Conservation (phyloP, 306 rosid genomes). For the Fagus crenata region DNA sequence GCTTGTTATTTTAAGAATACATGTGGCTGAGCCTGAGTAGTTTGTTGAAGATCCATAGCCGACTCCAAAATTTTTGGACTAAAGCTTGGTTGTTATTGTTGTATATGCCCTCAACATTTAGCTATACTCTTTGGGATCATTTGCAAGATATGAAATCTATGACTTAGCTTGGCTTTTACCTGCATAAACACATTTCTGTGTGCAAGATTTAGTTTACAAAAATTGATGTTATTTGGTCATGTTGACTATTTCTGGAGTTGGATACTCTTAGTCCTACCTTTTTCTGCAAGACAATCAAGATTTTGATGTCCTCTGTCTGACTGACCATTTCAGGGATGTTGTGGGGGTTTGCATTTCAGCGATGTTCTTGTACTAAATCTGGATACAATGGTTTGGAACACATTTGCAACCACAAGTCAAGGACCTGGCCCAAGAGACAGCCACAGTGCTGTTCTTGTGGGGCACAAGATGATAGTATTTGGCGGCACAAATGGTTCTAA, state of each 20-base stretch:
- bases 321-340: conserved; percentile 70
- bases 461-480: conserved; percentile 74
- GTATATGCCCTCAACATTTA: not conserved
- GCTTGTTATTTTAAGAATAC: not conserved
- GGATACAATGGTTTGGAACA: conserved; percentile 76
- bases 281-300: not conserved
- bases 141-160: not conserved
- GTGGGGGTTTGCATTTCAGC: conserved; percentile 87
- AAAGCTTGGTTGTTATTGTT: no score
- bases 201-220: not conserved
- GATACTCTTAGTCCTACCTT: not conserved
- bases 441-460: conserved; percentile 72
- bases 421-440: conserved; percentile 97
- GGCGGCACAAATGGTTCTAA: conserved; percentile 92
- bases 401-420: conserved; percentile 58
- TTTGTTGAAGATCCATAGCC: no score
- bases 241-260: not conserved
- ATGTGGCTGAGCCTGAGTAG: no score
- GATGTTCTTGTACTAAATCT: conserved; percentile 76
- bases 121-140: not conserved
- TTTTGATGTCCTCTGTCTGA: conserved; percentile 21
- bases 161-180: not conserved
- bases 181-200: not conserved
- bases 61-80: no score
- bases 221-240: not conserved